A percentile compares a stretch with the other conserved stretches of the same genome.
phyloP scores from a whole-genome alignment of 257 asterid species.

The Verbena officinalis region DNA sequence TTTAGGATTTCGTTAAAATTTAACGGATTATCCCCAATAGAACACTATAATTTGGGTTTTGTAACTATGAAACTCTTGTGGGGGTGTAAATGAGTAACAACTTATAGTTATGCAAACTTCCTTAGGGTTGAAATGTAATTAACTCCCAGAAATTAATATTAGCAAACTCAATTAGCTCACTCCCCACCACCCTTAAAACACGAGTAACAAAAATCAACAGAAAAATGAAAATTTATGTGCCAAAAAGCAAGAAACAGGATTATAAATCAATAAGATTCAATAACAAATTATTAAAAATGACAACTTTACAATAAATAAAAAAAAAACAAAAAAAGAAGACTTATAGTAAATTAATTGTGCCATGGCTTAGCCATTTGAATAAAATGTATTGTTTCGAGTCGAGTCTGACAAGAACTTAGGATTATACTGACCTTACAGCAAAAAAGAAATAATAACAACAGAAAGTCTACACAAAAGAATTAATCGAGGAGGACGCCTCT shows the following conservation, averaged over 20 bases:
- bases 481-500: slow-evolving; percentile 30
- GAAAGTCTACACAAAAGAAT: slow-evolving; percentile 35
- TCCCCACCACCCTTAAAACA: no score
- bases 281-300: not conserved
- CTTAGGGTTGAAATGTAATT: no score
- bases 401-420: slow-evolving; percentile 23
- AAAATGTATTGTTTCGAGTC: slow-evolving; percentile 15
- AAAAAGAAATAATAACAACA: slow-evolving; percentile 11
- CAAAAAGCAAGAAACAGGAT: not conserved
- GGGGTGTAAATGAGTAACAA: no score
- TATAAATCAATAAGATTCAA: not conserved
- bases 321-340: not conserved
- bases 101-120: no score
- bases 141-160: no score
- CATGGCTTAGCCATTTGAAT: slow-evolving; percentile 31
- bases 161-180: no score
- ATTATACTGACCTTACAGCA: slow-evolving; percentile 31
- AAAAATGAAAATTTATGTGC: no score
- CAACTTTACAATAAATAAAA: not conserved
- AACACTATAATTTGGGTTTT: no score
- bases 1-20: no score
- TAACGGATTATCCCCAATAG: no score
- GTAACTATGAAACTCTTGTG: no score
- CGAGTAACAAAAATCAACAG: no score
- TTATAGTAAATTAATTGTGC: slow-evolving; percentile 22